Evolutionary conservation across 2,329 filamentous ascomycete species (phyloP).

Genomic region (Fusarium camptoceras): DNA sequence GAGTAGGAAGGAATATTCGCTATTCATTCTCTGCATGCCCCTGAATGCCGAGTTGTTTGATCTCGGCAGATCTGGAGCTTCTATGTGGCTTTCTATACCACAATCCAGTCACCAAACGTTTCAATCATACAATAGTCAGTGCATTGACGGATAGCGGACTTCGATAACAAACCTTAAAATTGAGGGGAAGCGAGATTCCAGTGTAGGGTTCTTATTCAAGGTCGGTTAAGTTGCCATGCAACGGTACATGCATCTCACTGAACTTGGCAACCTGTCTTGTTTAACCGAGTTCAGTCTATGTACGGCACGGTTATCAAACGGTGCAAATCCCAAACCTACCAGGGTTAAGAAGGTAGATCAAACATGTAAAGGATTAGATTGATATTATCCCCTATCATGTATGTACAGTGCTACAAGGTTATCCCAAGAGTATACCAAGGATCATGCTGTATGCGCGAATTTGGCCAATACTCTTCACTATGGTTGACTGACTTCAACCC

Average conservation of each 20-base stretch:
- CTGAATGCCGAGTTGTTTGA: too few species aligned
- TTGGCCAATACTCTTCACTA: background rate
- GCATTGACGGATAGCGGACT: background rate
- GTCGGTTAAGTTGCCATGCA: constrained; percentile 16
- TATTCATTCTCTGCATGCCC: background rate
- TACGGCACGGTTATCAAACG: constrained; percentile 7
- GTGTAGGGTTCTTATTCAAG: background rate
- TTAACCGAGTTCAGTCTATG: constrained; percentile 17
- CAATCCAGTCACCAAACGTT: background rate
- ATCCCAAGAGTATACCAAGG: background rate
- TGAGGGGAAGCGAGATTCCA: constrained; percentile 8
- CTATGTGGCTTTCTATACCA: background rate
- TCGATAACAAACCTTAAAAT: background rate
- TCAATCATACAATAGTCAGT: background rate
- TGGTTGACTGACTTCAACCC: background rate
- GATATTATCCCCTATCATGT: background rate
- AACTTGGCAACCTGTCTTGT: background rate
- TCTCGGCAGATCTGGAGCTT: background rate
- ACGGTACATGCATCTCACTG: constrained; percentile 10
- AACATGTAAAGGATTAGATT: background rate
- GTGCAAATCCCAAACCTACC: background rate
- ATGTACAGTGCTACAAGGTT: background rate
- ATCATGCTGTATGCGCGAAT: background rate
- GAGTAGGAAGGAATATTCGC: background rate
- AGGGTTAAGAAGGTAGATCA: background rate